Conservation (phyloP, 768 basidiomycete genomes). For the Calocybe gangraenosa region DNA sequence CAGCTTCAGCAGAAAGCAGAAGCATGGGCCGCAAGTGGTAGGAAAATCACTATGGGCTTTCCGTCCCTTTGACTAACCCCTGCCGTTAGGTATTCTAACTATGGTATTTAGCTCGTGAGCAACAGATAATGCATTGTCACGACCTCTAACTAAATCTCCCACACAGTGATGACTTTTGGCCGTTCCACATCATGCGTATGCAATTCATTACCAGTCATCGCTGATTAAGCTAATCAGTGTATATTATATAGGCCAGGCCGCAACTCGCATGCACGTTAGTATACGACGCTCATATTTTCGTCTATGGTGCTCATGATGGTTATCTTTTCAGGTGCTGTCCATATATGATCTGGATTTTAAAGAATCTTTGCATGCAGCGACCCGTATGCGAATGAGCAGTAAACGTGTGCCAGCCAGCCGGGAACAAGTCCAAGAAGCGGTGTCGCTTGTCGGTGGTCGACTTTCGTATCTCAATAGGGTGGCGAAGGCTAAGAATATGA, state of each 20-base stretch:
- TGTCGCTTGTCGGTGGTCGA: conserved; percentile 71
- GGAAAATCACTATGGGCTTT: conserved; percentile 16
- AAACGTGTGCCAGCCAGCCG: conserved; percentile 25
- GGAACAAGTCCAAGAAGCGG: conserved; percentile 39
- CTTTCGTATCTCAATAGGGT: conserved; percentile 73
- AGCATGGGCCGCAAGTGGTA: conserved; percentile 78
- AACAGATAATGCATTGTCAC: background rate
- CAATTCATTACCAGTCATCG: conserved; percentile 15
- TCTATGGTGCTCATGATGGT: conserved; percentile 1
- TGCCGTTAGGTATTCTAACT: conserved; percentile 58
- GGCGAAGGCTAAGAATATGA: conserved; percentile 57
- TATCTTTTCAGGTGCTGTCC: conserved; percentile 50
- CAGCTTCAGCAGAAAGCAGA: conserved; percentile 87
- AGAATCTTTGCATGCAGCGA: conserved; percentile 58
- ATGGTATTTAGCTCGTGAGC: conserved; percentile 74
- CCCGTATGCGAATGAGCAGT: conserved; percentile 42
- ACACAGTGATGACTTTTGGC: conserved; percentile 82
- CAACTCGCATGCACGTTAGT: conserved; percentile 69
- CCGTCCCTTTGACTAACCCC: conserved; percentile 2
- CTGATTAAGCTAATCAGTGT: conserved; percentile 6
- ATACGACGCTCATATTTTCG: background rate
- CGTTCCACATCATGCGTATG: conserved; percentile 63
- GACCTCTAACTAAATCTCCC: conserved; percentile 1
- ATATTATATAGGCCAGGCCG: conserved; percentile 51
- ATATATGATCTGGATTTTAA: conserved; percentile 62